These are phyloP conservation scores for Jamesozyma rosinii DNA, from an alignment of 805 yeast species.

Conservation along the genomic window DNA sequence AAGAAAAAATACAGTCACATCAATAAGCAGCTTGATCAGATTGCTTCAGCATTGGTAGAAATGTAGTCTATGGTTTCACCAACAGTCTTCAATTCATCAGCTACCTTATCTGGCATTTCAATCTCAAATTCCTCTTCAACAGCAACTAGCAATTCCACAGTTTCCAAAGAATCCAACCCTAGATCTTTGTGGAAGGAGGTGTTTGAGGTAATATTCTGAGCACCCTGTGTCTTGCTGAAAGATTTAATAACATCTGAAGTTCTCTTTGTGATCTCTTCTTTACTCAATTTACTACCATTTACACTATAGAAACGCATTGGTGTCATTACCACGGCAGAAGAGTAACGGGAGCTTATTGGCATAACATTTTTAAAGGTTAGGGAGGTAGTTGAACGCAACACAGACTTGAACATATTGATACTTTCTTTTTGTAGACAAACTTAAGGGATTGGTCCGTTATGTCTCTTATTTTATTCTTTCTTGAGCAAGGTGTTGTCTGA, in stretches of 20 bases:
- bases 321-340: not conserved
- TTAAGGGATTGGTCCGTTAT: too few relatives aligned
- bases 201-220: constrained; percentile 31
- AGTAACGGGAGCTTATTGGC: not conserved
- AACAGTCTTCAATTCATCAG: constrained; percentile 88
- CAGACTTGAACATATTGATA: constrained; percentile 3
- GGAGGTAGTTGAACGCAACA: constrained; percentile 1
- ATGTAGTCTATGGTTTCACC: constrained; percentile 89
- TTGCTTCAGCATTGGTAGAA: constrained; percentile 49
- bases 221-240: constrained; percentile 50
- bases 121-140: constrained; percentile 87
- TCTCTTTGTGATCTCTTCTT: constrained; percentile 74
- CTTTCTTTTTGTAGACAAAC: too few relatives aligned
- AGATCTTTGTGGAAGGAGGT: constrained; percentile 47
- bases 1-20: too few relatives aligned
- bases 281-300: constrained; percentile 40
- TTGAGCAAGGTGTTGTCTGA: too few relatives aligned
- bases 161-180: constrained; percentile 77
- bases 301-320: constrained; percentile 43
- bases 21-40: constrained; percentile 14
- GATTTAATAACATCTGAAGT: constrained; percentile 68
- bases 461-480: not conserved
- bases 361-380: not conserved
- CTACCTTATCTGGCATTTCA: constrained; percentile 80
- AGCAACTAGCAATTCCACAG: constrained; percentile 92